Evolutionary conservation across 163 green algal species (phyloP), one percentile per base, ranked within the genome.

Genomic region (Chlamydomonas reinhardtii): DNA sequence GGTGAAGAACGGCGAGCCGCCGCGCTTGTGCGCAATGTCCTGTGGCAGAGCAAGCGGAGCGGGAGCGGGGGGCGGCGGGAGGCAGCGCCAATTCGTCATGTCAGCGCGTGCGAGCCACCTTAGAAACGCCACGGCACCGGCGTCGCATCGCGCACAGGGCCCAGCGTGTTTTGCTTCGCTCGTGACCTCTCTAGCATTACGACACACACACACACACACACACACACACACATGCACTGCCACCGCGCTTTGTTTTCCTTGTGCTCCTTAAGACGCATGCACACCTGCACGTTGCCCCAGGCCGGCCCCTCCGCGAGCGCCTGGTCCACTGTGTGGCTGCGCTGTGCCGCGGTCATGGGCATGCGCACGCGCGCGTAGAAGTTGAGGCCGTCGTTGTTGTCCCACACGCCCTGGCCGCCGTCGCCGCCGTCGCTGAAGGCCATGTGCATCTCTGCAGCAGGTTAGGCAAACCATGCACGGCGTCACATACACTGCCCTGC

Each of bases 301-400:
- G 69, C 54, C 8, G 79, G 32, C 24, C 65, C 77, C 65, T 84
- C 77, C 29, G 37, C 62, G 66, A 76, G 62, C 15, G 77, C 66
- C 43, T 70, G 65, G 14, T 84, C 77, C 66, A 84, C 77, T 1
- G 43, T 69, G 77, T 76, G 66, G 8, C 22, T 39, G 66, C 31
- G n/a, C 77, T 84, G 77, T 48, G 54, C 77, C 65, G n/a, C 77
- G 8, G 31, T 84, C 77, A 76, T 68, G 52, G 31, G 43, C 77
- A 76, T 76, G 37, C 37, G 48, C 20, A 89, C 74, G 69, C 83
- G 83, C 27, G 29, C 69, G 74, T 89, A 89, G 48, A 89, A 89
- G 74, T 89, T 89, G 34, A 34, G 62, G 27, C 74, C 84, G 17
- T n/a, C 74, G 75, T 89, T 89, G 74, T 83, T 89, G 74, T 89